phyloP scores from a whole-genome alignment of 768 basidiomycete genomes.

The Kwoniella dejecticola region DNA sequence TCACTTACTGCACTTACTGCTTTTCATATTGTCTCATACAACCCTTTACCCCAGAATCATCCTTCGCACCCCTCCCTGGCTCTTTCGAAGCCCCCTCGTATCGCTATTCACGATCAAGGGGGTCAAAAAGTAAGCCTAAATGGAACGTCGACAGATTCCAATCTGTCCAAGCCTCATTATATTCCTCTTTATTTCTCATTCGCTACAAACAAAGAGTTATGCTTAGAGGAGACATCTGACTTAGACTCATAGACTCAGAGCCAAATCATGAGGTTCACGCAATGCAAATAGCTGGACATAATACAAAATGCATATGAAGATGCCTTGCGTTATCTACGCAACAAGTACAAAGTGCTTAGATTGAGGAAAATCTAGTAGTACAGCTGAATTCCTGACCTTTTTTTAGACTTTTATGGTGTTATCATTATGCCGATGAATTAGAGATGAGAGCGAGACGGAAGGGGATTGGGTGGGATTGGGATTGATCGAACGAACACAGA shows the following conservation, averaged over 20 bases:
- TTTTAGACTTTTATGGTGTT: background rate
- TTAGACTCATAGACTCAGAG: no score
- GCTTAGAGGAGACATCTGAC: slow-evolving; percentile 48
- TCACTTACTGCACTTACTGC: no score
- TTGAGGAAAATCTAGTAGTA: background rate
- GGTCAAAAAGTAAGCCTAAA: slow-evolving; percentile 54
- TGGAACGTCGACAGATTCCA: slow-evolving; percentile 16
- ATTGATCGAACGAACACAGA: no score
- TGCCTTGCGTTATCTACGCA: slow-evolving; percentile 5
- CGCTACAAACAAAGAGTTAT: slow-evolving; percentile 39
- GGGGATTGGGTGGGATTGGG: no score
- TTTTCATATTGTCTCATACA: no score
- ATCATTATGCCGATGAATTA: background rate
- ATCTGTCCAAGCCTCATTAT: slow-evolving; percentile 39
- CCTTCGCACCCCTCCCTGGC: slow-evolving; percentile 23
- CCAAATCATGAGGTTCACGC: no score
- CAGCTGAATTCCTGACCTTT: background rate
- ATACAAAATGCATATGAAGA: slow-evolving; percentile 14
- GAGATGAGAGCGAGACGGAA: no score
- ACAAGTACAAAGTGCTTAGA: slow-evolving; percentile 1
- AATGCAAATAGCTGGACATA: slow-evolving; percentile 10
- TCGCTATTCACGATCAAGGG: slow-evolving; percentile 42
- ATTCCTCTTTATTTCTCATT: slow-evolving; percentile 35
- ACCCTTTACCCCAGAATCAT: background rate
- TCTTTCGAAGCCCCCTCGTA: slow-evolving; percentile 54